Evolutionary conservation across 106 monocot species (phyloP), one percentile per base, ranked within the genome.

Genomic region (Narthecium ossifragum): DNA sequence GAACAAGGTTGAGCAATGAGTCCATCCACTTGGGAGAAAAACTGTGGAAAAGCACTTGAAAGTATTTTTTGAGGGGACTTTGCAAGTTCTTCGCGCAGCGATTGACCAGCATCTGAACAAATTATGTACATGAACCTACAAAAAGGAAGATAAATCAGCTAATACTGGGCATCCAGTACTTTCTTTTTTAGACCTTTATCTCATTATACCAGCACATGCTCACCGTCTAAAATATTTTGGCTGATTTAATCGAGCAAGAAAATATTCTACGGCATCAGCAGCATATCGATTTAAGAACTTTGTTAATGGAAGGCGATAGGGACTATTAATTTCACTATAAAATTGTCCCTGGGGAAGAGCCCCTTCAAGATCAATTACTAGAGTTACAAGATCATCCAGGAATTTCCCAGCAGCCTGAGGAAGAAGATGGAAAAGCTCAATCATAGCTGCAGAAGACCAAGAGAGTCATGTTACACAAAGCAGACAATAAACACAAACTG

Each of bases 311-410:
- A 77, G 69, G 29, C 87, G 80, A 70, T 98, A 98, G 8, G 98
- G 98, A 49, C 98, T 98, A 49, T 98, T 91, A 55, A 98, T 98
- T 79, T 98, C 98, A 76, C 98, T 98, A 64, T 91, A 98, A 63
- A 88, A 79, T 65, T 98, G 98, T 23, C 91, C 91, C 15, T 70
- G 87, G 5, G 98, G 98, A 61, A 98, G 84, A 39, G 84, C 82
- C 34, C 73, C 82, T 79, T 98, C 98, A 41, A 98, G 55, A 53
- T 98, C 98, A 64, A 98, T 98, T 70, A 91, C 74, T 75, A 98
- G 69, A 20, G 81, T 88, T 11, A 98, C 98, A 71, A 98, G 81
- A 43, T 98, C 98, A 76, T 98, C 98, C 47, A 98, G 63, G 49
- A 98, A 98, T 52, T 81, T 98, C 43, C 87, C 86, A n/a, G 98